A percentile compares a stretch with the other conserved stretches of the same genome.
These are phyloP conservation scores for Lithospermum erythrorhizon DNA, from an alignment of 257 asterid species.

Conservation along the genomic window DNA sequence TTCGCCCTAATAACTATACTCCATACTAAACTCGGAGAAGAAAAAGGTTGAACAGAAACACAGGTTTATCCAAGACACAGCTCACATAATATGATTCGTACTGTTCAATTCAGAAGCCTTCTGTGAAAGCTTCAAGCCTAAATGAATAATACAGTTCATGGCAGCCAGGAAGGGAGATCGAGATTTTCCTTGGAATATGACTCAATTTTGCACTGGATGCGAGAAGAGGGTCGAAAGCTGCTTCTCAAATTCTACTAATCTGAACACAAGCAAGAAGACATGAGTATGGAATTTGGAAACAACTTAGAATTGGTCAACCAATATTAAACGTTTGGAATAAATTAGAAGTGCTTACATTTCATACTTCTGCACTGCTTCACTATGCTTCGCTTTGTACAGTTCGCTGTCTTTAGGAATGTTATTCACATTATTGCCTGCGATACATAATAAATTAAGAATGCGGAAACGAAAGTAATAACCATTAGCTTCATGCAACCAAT, in stretches of 20 bases:
- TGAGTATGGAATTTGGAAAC: constrained; percentile 4
- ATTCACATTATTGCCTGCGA: constrained; percentile 44
- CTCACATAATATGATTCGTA: not conserved
- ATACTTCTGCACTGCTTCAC: constrained; percentile 69
- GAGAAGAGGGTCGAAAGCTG: constrained; percentile 55
- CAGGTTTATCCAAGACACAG: not conserved
- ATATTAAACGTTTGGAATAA: constrained; percentile 3
- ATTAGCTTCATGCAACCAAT: not conserved
- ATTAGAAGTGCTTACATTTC: constrained; percentile 43
- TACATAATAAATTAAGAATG: not conserved
- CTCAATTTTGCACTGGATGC: constrained; percentile 9
- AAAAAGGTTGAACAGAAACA: too few relatives aligned
- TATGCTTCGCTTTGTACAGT: constrained; percentile 59
- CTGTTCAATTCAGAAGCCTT: not conserved
- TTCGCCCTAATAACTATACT: too few relatives aligned
- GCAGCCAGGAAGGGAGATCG: not conserved
- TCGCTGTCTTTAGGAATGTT: constrained; percentile 55
- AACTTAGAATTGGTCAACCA: constrained; percentile 1
- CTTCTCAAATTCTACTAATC: constrained; percentile 85
- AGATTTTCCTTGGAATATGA: constrained; percentile 3
- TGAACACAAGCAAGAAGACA: constrained; percentile 17
- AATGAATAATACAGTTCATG: not conserved
- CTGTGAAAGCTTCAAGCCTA: not conserved
- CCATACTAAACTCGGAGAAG: too few relatives aligned
- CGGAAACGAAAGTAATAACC: too few relatives aligned